These are phyloP conservation scores for Eucalyptus erythrocorys DNA, from an alignment of 345 rosid species.

Conservation along the genomic window DNA sequence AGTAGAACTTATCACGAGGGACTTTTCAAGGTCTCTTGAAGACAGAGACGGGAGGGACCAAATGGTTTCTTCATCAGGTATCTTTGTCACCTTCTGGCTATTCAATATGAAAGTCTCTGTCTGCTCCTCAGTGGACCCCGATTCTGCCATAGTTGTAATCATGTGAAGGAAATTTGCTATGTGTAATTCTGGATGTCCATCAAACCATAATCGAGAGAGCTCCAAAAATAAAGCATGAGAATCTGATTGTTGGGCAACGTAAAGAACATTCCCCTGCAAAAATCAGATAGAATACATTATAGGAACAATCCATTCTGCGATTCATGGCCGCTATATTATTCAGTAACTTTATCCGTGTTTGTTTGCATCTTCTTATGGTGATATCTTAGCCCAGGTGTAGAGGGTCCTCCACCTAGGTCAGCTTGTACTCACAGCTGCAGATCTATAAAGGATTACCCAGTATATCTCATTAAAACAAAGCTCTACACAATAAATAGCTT, in stretches of 20 bases:
- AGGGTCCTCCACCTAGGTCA: background rate
- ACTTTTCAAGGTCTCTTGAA: slow-evolving; percentile 1
- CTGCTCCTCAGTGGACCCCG: slow-evolving; percentile 65
- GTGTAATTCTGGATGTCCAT: slow-evolving; percentile 59
- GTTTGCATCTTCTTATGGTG: background rate
- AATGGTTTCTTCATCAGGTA: slow-evolving; percentile 52
- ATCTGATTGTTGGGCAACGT: slow-evolving; percentile 43
- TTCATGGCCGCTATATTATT: background rate
- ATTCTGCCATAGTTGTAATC: slow-evolving; percentile 70
- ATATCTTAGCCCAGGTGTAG: background rate
- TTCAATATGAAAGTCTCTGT: slow-evolving; percentile 58
- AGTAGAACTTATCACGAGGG: background rate
- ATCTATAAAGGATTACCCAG: background rate
- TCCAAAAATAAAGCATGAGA: slow-evolving; percentile 72
- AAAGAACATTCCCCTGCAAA: slow-evolving; percentile 64
- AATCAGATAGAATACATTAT: background rate
- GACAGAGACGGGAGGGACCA: slow-evolving; percentile 33
- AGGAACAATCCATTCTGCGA: background rate
- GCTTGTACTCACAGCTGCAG: background rate
- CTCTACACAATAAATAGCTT: background rate
- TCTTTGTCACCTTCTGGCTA: slow-evolving; percentile 63
- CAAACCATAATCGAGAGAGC: slow-evolving; percentile 65
- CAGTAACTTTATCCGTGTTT: background rate
- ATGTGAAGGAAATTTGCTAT: slow-evolving; percentile 89
- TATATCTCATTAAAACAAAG: background rate